Base-by-base conservation (phyloP, 129 eudicot genomes). In the Pseudognaphalium luteoalbum region DNA sequence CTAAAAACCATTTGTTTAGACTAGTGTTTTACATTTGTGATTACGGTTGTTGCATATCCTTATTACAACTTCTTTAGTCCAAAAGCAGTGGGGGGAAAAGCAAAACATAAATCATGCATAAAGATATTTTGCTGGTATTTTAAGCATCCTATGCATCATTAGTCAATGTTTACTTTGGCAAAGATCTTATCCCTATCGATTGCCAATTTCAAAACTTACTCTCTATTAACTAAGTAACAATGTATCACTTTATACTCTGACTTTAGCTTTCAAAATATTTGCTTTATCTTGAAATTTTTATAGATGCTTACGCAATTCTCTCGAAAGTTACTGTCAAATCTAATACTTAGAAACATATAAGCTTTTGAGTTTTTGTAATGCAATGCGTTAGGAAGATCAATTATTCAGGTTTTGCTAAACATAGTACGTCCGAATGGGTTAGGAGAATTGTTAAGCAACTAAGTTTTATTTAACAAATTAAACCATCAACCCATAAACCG, bases 61-160 rank as follows among this genome's bases (percentile, higher is more conserved):
- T 22, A 25, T 56, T 60, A 35, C 17, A 12, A 73, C 59, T 54
- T 21, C 19, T 66, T 80, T 19, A 39, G 54, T 51, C 44, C 44
- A 63, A 57, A 80, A 57, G 78, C 62, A 56, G 32, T 10, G n/a
- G 44, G 41, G 21, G 62, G 11, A 80, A 67, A 39, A 50, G 75
- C 58, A 19, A 74, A 68, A 80, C 75, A 66, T 11, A 58, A 78
- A 79, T 79, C 33, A 62, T 47, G 33, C 20, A 41, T 9, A 28
- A 50, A 79, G 35, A 41, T 19, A 33, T 34, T 35, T 73, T 73
- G 83, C 75, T 68, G 65, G 65, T 80, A 17, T 74, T 74, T 74
- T 47, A 80, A 80, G 84, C 58, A 74, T 80, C 84, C 76, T 33
- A 80, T 66, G 68, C 75, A 66, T 56, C 62, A 71, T 71, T 61